Conservation (phyloP, 78 protist species). For the Polysphondylium violaceum region DNA sequence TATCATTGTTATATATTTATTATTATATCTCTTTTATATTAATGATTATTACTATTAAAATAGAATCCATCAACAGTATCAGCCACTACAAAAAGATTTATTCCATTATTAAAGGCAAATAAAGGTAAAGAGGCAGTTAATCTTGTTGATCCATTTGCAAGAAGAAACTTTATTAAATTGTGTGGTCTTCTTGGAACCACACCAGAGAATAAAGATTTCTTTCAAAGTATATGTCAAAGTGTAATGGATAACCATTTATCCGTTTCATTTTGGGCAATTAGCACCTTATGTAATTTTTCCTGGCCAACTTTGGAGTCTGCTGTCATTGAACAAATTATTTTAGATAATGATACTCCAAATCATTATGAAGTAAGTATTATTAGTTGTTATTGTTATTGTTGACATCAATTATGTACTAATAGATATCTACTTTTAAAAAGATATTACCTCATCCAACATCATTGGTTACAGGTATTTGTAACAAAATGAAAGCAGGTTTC, state of each 20-base stretch:
- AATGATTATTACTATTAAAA: neutral
- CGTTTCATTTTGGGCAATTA: conserved; percentile 48
- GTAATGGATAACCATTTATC: conserved; percentile 39
- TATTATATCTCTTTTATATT: too few species aligned
- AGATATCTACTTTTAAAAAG: neutral
- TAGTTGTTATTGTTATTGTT: neutral
- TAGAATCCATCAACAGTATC: conserved; percentile 53
- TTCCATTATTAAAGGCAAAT: conserved; percentile 66
- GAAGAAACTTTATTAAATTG: conserved; percentile 41
- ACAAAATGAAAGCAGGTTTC: conserved; percentile 38
- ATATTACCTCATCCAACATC: conserved; percentile 9
- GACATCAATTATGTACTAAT: neutral
- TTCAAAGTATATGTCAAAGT: conserved; percentile 62
- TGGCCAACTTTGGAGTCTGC: conserved; percentile 66
- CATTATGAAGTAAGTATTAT: conserved; percentile 23
- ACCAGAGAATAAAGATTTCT: conserved; percentile 60
- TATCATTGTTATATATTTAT: neutral
- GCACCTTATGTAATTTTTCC: conserved; percentile 28
- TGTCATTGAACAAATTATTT: conserved; percentile 29
- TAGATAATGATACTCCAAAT: conserved; percentile 39
- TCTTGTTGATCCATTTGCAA: conserved; percentile 59
- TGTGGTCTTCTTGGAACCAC: conserved; percentile 32
- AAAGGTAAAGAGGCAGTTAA: conserved; percentile 72
- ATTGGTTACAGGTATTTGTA: conserved; percentile 44
- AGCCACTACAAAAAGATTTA: conserved; percentile 53